These are phyloP conservation scores for Lasiodiplodia citricola DNA, from an alignment of 2,329 filamentous ascomycete species.

Conservation along the genomic window DNA sequence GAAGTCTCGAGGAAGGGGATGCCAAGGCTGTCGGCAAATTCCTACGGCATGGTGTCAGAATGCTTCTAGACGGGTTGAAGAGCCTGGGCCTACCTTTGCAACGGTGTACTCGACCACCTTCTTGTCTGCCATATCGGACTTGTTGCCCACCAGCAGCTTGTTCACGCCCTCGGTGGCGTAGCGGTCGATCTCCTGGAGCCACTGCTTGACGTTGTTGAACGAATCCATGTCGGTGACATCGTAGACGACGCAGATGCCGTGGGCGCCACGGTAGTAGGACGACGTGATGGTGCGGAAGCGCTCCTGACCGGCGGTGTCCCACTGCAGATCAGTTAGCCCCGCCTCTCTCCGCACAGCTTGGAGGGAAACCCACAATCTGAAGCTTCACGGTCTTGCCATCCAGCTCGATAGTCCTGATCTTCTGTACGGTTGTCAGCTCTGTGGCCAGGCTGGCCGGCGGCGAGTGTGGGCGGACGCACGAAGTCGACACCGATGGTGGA, in stretches of 20 bases:
- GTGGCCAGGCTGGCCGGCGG: conserved; percentile 26
- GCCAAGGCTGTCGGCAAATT: conserved; percentile 97
- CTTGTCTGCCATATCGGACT: conserved; percentile 99
- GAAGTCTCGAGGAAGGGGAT: conserved; percentile 99
- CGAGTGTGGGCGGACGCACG: conserved; percentile 62
- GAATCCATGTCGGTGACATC: conserved; percentile 99
- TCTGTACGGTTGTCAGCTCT: conserved; percentile 62
- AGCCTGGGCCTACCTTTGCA: conserved; percentile 75
- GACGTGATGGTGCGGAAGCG: conserved; percentile 99
- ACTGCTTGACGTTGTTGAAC: conserved; percentile 99
- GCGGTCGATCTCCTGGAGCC: conserved; percentile 99
- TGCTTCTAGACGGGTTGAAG: not conserved
- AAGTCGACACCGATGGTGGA: conserved; percentile 99
- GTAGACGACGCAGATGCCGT: conserved; percentile 99
- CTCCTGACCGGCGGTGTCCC: conserved; percentile 99
- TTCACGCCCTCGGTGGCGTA: conserved; percentile 99
- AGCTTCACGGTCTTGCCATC: conserved; percentile 99
- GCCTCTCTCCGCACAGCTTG: conserved; percentile 26
- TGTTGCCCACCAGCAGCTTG: conserved; percentile 99
- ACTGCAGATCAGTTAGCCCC: conserved; percentile 61
- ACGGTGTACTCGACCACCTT: conserved; percentile 99
- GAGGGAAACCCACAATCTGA: conserved; percentile 78
- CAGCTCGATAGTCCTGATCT: conserved; percentile 99
- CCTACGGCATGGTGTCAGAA: conserved; percentile 60
- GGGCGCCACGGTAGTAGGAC: conserved; percentile 98